phyloP scores from a whole-genome alignment of 208 protist species.

The Angomonas deanei region DNA sequence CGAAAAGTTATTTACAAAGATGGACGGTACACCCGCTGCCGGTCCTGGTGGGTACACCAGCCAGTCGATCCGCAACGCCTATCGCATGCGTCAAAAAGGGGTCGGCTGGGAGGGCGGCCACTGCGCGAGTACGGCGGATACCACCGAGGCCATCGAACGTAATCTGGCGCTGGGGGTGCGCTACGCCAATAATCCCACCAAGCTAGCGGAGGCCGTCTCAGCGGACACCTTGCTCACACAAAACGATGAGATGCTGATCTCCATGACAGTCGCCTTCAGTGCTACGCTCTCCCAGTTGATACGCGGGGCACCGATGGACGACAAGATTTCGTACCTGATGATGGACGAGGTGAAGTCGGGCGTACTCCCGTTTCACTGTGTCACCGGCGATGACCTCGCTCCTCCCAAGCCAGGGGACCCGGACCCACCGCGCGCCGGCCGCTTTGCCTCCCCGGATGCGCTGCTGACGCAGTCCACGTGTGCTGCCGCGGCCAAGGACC shows the following conservation, averaged over 20 bases:
- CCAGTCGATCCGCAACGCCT: conserved; percentile 24
- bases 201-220: conserved; percentile 17
- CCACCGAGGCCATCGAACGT: conserved; percentile 27
- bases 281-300: conserved; percentile 24
- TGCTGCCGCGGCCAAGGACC: conserved; percentile 16
- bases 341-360: conserved; percentile 21
- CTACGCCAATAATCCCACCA: conserved; percentile 10
- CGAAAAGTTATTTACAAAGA: conserved; percentile 15
- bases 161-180: conserved; percentile 19
- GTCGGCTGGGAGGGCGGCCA: conserved; percentile 12
- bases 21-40: conserved; percentile 15
- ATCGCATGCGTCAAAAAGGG: conserved; percentile 17
- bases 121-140: conserved; percentile 21
- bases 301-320: conserved; percentile 17
- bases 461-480: conserved; percentile 29
- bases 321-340: conserved; percentile 16
- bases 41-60: conserved; percentile 32
- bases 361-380: conserved; percentile 22
- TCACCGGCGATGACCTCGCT: conserved; percentile 14
- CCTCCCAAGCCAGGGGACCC: conserved; percentile 13
- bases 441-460: conserved; percentile 26
- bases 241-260: conserved; percentile 28
- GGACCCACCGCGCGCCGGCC: conserved; percentile 20
- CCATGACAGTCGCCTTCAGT: conserved; percentile 30
- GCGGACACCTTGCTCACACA: conserved; percentile 23